Base-by-base conservation (phyloP, 345 rosid genomes). In the Eucalyptus pauciflora region DNA sequence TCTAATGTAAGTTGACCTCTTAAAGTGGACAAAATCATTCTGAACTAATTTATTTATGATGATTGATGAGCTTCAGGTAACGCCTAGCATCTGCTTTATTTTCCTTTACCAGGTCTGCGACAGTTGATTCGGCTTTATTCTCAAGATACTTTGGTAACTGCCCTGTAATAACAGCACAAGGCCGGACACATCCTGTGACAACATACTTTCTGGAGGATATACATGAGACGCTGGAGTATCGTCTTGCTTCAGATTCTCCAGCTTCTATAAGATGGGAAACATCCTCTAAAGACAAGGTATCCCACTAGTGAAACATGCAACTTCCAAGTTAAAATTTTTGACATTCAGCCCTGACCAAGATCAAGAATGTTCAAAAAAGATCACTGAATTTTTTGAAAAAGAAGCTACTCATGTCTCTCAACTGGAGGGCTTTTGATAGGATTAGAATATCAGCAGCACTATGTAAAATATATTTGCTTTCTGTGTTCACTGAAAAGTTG, bases 81-180 rank as follows among this genome's bases (percentile, higher is more conserved):
- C 9, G 15, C 83, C 85, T 41, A 86, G 54, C 58, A 86, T 86
- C 29, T 51, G 87, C 41, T 51, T 86, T n/a, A 27, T 50, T 41
- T 83, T 54, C 54, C 58, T 46, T 89, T 62, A 83, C 89, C 93
- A 96, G 99, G 99, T 97, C 99, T 85, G 99, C 99, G 87, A 97
- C 99, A 13, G 99, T 97, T 91, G 98, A 97, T 93, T 96, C 99
- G 52, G 91, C 91, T 91, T 93, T 94, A 86, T 96, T 96, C 90
- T 96, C 99, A 76, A 93, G 94, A 79, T 97, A 96, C 92, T 97
- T 96, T 94, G 96, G 97, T 86, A 90, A 94, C 90, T 97, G 99
- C 90, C 99, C 99, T 67, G 97, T 97, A 58, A 94, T 97, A 86
- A 93, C 96, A 90, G 99, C 99, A 58, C 92, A 94, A 92, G 99